Evolutionary conservation across 768 basidiomycete genomes (phyloP).

Genomic region (Tephrocybe sp.): DNA sequence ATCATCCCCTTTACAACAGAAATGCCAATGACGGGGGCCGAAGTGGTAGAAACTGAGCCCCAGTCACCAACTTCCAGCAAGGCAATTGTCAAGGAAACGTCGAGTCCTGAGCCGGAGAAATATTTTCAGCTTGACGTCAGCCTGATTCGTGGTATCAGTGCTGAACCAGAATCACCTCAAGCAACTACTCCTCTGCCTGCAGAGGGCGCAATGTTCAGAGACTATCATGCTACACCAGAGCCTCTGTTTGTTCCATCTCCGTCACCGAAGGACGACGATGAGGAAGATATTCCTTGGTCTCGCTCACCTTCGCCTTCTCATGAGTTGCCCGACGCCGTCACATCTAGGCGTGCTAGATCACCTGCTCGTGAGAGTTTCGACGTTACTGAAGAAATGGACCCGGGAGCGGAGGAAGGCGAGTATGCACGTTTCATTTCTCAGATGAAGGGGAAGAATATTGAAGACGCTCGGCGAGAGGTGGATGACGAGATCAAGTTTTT

Average conservation of each 20-base stretch:
- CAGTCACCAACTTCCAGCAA: not conserved
- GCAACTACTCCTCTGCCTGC: too few species aligned
- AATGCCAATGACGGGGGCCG: too few species aligned
- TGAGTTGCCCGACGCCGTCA: conserved; percentile 16
- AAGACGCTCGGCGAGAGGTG: conserved; percentile 82
- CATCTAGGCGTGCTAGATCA: conserved; percentile 21
- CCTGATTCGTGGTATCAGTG: not conserved
- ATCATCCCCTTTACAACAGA: too few species aligned
- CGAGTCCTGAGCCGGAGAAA: not conserved
- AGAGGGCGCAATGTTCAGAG: too few species aligned
- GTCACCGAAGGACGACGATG: conserved; percentile 13
- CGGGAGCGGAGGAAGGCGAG: conserved; percentile 77
- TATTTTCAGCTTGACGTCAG: not conserved
- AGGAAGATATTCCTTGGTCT: conserved; percentile 30
- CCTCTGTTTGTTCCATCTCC: conserved; percentile 19
- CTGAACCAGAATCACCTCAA: not conserved
- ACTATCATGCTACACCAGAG: too few species aligned
- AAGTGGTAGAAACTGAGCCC: not conserved
- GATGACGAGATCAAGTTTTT: conserved; percentile 86
- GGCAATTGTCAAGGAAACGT: not conserved
- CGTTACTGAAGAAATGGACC: conserved; percentile 84
- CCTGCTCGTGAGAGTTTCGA: conserved; percentile 61
- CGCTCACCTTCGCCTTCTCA: conserved; percentile 33
- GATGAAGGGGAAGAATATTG: conserved; percentile 84
- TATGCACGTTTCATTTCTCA: conserved; percentile 93